Evolutionary conservation across 768 basidiomycete genomes (phyloP).

Genomic region (Termitomyces sp.): DNA sequence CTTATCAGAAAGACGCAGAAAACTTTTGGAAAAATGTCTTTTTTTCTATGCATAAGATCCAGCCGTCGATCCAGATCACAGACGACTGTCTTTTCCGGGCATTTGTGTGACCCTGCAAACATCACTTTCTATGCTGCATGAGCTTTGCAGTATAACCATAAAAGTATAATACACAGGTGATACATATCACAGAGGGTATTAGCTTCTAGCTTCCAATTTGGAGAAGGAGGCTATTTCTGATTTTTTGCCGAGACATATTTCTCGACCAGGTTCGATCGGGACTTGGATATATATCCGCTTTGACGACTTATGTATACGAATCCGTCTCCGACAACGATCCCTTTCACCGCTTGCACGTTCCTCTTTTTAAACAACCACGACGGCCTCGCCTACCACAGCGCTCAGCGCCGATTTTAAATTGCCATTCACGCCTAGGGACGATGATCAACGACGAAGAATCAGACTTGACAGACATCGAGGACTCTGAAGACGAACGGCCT

Average conservation of each 20-base stretch:
- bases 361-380: neutral
- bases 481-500: conserved; percentile 29
- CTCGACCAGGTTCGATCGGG: neutral
- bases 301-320: neutral
- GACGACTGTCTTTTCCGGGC: too few species aligned
- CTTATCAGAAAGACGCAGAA: neutral
- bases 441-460: conserved; percentile 24
- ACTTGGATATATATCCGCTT: neutral
- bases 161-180: neutral
- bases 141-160: too few species aligned
- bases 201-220: neutral
- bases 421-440: neutral
- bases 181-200: neutral
- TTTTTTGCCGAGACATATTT: neutral
- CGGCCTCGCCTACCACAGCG: neutral
- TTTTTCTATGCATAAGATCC: neutral
- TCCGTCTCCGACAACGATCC: neutral
- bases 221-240: neutral
- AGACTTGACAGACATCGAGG: conserved; percentile 41
- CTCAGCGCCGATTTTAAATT: neutral
- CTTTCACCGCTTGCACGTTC: neutral
- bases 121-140: too few species aligned
- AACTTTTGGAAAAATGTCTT: too few species aligned
- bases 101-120: neutral
- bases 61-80: neutral